Conservation (phyloP, 768 basidiomycete species). For the Strobilomyces dryophilus region DNA sequence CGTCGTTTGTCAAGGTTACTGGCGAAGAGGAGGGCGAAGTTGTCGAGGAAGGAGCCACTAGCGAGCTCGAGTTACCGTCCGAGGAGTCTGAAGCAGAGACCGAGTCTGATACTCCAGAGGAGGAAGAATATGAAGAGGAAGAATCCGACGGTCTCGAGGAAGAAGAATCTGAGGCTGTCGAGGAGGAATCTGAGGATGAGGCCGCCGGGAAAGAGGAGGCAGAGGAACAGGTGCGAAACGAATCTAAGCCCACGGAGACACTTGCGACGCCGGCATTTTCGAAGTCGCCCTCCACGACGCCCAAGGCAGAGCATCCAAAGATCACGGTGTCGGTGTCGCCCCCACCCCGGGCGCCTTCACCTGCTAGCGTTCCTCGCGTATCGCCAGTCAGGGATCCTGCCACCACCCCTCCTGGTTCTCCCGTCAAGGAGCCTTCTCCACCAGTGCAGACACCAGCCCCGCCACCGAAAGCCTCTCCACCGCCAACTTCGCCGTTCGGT, state of each 20-base stretch:
- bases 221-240: slow-evolving; percentile 13
- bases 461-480: slow-evolving; percentile 14
- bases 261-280: slow-evolving; percentile 35
- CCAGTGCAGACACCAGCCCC: slow-evolving; percentile 14
- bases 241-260: slow-evolving; percentile 22
- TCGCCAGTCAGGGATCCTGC: slow-evolving; percentile 40
- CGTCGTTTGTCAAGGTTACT: slow-evolving; percentile 48
- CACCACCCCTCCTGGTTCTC: slow-evolving; percentile 67
- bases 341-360: slow-evolving; percentile 26
- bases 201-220: slow-evolving; percentile 18
- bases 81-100: slow-evolving; percentile 3
- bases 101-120: background rate
- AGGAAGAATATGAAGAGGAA: slow-evolving; percentile 6
- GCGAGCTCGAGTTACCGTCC: slow-evolving; percentile 27
- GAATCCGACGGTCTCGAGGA: slow-evolving; percentile 4
- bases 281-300: slow-evolving; percentile 57
- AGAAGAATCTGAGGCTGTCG: background rate
- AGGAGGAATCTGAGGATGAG: slow-evolving; percentile 11
- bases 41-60: slow-evolving; percentile 10
- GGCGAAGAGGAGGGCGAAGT: slow-evolving; percentile 25
- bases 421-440: slow-evolving; percentile 37
- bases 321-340: slow-evolving; percentile 35
- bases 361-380: slow-evolving; percentile 17
- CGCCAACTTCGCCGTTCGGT: slow-evolving; percentile 37
- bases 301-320: slow-evolving; percentile 47